phyloP scores from a whole-genome alignment of 148 eudicot species.

The Chenopodium suecicum region DNA sequence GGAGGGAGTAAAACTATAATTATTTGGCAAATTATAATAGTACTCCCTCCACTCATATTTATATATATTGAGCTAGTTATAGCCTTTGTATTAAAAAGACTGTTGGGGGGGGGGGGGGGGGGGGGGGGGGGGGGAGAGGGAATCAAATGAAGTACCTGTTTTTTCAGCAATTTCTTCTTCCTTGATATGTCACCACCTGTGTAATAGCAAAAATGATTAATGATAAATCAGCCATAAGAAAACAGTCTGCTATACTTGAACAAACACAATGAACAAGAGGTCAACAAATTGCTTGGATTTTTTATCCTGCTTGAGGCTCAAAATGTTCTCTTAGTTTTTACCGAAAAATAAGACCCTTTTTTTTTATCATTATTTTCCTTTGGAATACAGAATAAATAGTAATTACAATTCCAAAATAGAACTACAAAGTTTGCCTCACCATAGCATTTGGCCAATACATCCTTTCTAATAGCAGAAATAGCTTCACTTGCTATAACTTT shows the following conservation, averaged over 20 bases:
- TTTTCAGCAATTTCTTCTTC: constrained; percentile 89
- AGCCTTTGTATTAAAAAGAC: neutral
- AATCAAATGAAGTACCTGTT: constrained; percentile 61
- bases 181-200: constrained; percentile 95
- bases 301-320: neutral
- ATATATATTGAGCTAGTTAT: neutral
- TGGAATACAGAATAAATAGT: neutral
- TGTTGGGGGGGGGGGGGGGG: neutral
- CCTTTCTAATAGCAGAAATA: constrained; percentile 90
- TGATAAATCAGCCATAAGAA: neutral
- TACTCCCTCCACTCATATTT: neutral
- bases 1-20: too few relatives aligned
- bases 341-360: neutral
- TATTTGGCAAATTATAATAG: neutral
- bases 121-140: neutral
- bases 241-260: too few relatives aligned
- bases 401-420: neutral
- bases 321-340: neutral
- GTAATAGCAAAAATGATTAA: constrained; percentile 1
- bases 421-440: constrained; percentile 46
- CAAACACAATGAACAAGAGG: neutral
- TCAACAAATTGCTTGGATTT: neutral
- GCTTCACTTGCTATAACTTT: constrained; percentile 98
- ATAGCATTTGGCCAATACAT: constrained; percentile 95
- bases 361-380: too few relatives aligned